Percentiles rank a stretch among this genome's conserved stretches.
Conservation (phyloP, 371 early-diverging fungal genomes). For the Syncephalastrum racemosum region DNA sequence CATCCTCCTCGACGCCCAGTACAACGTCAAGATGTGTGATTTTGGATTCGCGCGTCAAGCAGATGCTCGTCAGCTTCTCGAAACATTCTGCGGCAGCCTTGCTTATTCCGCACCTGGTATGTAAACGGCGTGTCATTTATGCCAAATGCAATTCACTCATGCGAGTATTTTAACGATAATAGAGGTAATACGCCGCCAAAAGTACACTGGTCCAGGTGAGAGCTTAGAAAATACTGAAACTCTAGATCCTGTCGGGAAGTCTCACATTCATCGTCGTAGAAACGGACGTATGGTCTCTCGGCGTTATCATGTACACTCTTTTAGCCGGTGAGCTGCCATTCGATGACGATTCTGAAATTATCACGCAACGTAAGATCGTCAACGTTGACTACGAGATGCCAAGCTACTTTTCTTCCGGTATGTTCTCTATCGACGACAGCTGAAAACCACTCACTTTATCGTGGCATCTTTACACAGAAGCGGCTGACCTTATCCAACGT, state of each 20-base stretch:
- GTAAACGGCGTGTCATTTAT: background rate
- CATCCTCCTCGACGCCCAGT: constrained; percentile 72
- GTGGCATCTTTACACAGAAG: constrained; percentile 20
- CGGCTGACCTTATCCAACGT: constrained; percentile 41
- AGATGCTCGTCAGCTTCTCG: constrained; percentile 65
- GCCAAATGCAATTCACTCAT: background rate
- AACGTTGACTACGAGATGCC: constrained; percentile 73
- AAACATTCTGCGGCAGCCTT: constrained; percentile 81
- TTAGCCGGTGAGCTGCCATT: constrained; percentile 78
- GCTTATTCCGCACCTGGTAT: constrained; percentile 79
- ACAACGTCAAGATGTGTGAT: constrained; percentile 71
- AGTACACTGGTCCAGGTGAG: constrained; percentile 74
- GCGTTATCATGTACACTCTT: constrained; percentile 78
- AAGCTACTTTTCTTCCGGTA: constrained; percentile 56
- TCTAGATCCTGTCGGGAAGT: background rate
- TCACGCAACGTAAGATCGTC: constrained; percentile 70
- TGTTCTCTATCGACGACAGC: background rate
- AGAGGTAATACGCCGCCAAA: constrained; percentile 72
- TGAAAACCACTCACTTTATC: background rate
- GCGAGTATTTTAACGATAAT: constrained; percentile 3
- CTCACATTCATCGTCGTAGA: constrained; percentile 31
- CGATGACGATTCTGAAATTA: constrained; percentile 75
- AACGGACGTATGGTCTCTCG: constrained; percentile 86
- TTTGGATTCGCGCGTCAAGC: constrained; percentile 78
- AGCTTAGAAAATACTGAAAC: background rate